A percentile compares a stretch with the other conserved stretches of the same genome.
phyloP scores from a whole-genome alignment of 768 basidiomycete species.

The Leccinum aurantiacum region DNA sequence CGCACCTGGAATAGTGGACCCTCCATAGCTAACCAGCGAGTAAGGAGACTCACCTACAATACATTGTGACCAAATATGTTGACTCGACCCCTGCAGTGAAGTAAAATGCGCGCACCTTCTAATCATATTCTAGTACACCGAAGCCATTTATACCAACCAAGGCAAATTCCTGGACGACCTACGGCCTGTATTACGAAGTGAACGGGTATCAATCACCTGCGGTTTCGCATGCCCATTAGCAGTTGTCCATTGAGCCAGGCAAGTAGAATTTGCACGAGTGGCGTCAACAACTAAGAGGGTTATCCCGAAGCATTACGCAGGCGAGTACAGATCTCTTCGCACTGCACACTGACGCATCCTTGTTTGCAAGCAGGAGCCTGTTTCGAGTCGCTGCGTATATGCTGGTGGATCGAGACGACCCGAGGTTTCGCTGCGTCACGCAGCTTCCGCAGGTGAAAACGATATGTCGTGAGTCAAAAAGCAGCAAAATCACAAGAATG shows the following conservation, averaged over 20 bases:
- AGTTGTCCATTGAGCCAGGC: not conserved
- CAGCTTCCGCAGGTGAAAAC: too few species aligned
- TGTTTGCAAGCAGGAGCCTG: not conserved
- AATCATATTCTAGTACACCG: not conserved
- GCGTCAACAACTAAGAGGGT: not conserved
- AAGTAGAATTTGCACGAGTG: slow-evolving; percentile 1
- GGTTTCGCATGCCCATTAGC: not conserved
- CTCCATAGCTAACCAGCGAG: not conserved
- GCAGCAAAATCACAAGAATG: not conserved
- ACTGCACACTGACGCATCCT: not conserved
- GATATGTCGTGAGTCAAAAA: not conserved
- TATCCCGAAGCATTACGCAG: not conserved
- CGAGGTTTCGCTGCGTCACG: not conserved
- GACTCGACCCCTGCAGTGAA: not conserved
- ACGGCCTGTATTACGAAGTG: not conserved
- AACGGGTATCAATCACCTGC: not conserved
- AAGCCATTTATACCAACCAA: not conserved
- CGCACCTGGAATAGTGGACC: not conserved
- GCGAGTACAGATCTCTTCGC: slow-evolving; percentile 6
- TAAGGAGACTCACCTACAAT: not conserved
- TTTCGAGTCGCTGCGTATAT: not conserved
- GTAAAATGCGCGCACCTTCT: not conserved
- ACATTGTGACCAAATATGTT: not conserved
- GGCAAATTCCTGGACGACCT: not conserved
- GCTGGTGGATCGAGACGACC: not conserved